Evolutionary conservation across 148 eudicot genomes (phyloP), one percentile per base, ranked within the genome.

Genomic region (Heliamphora exappendiculata): DNA sequence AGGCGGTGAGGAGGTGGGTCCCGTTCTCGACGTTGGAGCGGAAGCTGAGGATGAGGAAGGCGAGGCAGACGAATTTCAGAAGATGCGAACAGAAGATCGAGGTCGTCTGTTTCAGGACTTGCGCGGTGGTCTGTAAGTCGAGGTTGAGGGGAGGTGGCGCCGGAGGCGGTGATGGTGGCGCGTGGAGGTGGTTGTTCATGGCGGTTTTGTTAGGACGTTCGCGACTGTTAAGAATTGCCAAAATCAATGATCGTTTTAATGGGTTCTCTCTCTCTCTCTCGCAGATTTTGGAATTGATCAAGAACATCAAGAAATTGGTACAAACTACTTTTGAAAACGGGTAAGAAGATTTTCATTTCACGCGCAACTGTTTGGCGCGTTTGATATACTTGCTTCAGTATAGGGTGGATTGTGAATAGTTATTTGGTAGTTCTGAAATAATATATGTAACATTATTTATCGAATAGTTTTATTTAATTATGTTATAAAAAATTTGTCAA

Each of bases 31-130:
- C 82, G 80, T 90, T 79, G 82, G 84, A 78, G 62, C 88, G 98
- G 84, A 91, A 89, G 78, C 90, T 84, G 88, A 91, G 84, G 82
- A 91, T 76, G 71, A 94, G 88, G 63, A 86, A 73, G 22, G 97
- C 74, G 50, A 91, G 85, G 80, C 88, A 74, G 76, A 91, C 20
- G 79, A 89, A 82, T 24, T 84, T 87, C 19, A 84, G 85, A 84
- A 89, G 78, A 79, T 87, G 85, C 28, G 89, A 68, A 80, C 68
- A 11, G 84, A 83, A 81, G 54, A 87, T 78, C 1, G 51, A 45
- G 70, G 82, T 67, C 24, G 97, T 77, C 3, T 53, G 86, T 0
- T 75, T 76, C 72, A 91, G 83, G 81, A 89, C 74, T n/a, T 78
- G 80, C 64, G 86, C 17, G 41, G 93, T 78, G 63, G 89, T 81